phyloP scores from a whole-genome alignment of 805 yeast genomes.

The Clavispora asparagi region DNA sequence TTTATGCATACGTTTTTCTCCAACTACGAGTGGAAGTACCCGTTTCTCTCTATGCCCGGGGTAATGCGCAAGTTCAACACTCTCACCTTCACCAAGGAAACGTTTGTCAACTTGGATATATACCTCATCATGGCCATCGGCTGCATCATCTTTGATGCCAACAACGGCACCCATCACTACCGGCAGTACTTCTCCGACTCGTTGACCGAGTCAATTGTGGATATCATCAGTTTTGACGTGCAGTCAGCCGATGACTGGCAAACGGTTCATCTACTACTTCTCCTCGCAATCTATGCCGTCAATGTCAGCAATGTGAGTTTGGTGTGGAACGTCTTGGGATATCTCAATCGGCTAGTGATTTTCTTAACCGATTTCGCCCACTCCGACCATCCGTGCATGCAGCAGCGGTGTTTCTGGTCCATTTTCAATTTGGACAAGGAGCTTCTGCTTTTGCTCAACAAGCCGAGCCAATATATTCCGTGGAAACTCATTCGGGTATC shows the following conservation, averaged over 20 bases:
- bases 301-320: conserved; percentile 23
- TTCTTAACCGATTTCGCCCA: conserved; percentile 12
- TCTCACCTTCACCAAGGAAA: conserved; percentile 29
- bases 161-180: conserved; percentile 19
- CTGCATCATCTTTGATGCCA: conserved; percentile 30
- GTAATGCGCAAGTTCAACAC: conserved; percentile 19
- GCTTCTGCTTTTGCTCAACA: conserved; percentile 26
- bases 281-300: conserved; percentile 28
- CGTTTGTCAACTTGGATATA: conserved; percentile 33
- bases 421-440: conserved; percentile 36
- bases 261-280: conserved; percentile 25
- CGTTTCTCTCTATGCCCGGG: conserved; percentile 23
- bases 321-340: conserved; percentile 32
- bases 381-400: conserved; percentile 4
- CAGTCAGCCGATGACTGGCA: conserved; percentile 20
- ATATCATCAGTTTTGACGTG: conserved; percentile 26
- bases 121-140: conserved; percentile 37
- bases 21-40: conserved; percentile 32
- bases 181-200: conserved; percentile 26
- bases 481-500: conserved; percentile 15
- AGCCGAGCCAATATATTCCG: conserved; percentile 32
- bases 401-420: conserved; percentile 30
- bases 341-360: conserved; percentile 23
- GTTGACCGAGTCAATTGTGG: conserved; percentile 28
- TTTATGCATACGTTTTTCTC: conserved; percentile 33